phyloP scores from a whole-genome alignment of 805 yeast genomes.

The Grigorovia yakushimaensis region DNA sequence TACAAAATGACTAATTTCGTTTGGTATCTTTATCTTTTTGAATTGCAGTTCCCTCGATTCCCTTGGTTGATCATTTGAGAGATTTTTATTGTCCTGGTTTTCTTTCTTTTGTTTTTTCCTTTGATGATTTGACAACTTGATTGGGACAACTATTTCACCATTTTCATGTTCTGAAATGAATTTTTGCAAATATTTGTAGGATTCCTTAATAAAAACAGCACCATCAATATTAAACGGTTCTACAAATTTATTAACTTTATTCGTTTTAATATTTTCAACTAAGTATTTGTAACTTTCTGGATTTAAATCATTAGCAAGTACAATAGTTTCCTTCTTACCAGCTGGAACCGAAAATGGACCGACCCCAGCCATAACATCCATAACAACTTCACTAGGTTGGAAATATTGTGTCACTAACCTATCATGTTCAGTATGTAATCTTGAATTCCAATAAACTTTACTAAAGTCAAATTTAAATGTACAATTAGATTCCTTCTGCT shows the following conservation, averaged over 20 bases:
- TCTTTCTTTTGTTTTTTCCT: conserved; percentile 30
- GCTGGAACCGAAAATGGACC: conserved; percentile 98
- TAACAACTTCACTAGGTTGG: conserved; percentile 61
- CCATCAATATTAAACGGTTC: conserved; percentile 70
- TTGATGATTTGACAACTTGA: conserved; percentile 14
- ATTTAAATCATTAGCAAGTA: conserved; percentile 86
- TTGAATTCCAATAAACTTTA: conserved; percentile 95
- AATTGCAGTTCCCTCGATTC: conserved; percentile 37
- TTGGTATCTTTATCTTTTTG: conserved; percentile 26
- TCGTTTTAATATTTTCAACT: conserved; percentile 49
- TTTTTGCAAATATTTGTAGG: conserved; percentile 43
- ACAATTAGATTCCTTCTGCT: conserved; percentile 84
- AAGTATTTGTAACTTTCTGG: conserved; percentile 75
- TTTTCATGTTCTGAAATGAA: conserved; percentile 33
- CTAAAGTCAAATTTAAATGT: conserved; percentile 78
- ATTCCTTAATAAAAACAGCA: conserved; percentile 58
- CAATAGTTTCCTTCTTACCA: conserved; percentile 70
- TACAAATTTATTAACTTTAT: conserved; percentile 54
- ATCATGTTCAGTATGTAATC: conserved; percentile 89
- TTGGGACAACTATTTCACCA: conserved; percentile 31
- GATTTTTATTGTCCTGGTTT: conserved; percentile 8
- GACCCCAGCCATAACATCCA: conserved; percentile 97
- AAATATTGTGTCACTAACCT: conserved; percentile 55
- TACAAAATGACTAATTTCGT: conserved; percentile 52
- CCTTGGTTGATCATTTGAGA: background rate